Base-by-base conservation (phyloP, 495 filamentous ascomycete genomes). In the Trypethelium eluteriae region DNA sequence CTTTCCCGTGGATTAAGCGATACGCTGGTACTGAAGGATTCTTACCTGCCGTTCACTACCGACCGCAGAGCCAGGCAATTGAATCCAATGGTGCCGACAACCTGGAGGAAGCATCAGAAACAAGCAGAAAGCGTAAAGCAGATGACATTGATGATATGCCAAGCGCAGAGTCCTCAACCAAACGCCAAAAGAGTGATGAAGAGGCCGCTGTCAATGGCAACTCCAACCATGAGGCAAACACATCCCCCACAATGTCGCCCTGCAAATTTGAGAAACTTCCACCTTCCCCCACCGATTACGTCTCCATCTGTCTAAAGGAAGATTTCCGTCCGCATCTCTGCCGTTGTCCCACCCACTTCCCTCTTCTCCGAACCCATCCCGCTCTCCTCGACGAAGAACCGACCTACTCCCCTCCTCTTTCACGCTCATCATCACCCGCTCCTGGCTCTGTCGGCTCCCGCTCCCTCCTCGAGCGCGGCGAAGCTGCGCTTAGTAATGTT, bases 361-460 rank as follows among this genome's bases (percentile, higher is more conserved):
- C 89, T 0, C 79, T 85, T 38, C 85, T 98, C 4, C 74, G 78
- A 0, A 74, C 79, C 0, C 85, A 94, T 79, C 85, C 82, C 0
- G 86, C 93, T 68, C 89, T 98, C 47, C 86, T 96, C 39, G 93
- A 98, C 76, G 90, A 94, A 77, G 94, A 98, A 82, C 89, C 93
- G 2, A 85, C 83, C 36, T 98, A 98, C 77, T 90, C 96, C 67
- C 94, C 93, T 0, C 92, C 93, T 0, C 76, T 96, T 12, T 94
- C 91, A 18, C 80, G 84, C 36, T 81, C 81, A 66, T 82, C 79
- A 38, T 38, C 41, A 16, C 38, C 47, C 16, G 64, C 47, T 34
- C 79, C 73, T 7, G 63, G 35, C 34, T 89, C 85, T 64, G 80
- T 80, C 0, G 85, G 84, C 39, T 85, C 84, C 0, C 89, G 88